A percentile compares a stretch with the other conserved stretches of the same genome.
Evolutionary conservation across 2,329 filamentous ascomycete genomes (phyloP).

Genomic region (Thielaviopsis musarum): DNA sequence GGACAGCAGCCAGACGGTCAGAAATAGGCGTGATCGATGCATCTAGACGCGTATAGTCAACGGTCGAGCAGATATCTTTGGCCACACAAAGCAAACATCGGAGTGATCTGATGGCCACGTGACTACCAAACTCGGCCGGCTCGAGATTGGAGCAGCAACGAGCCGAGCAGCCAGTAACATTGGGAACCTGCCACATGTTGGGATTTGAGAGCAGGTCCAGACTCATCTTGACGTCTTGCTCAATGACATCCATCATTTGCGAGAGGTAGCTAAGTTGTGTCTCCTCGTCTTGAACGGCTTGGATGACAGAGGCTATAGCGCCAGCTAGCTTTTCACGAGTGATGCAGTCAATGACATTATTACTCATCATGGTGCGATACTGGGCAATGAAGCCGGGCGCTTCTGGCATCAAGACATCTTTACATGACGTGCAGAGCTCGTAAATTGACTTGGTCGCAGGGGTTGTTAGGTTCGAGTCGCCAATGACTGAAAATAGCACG

Average conservation of each 20-base stretch:
- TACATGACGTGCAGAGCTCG: constrained; percentile 59
- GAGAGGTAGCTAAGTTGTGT: constrained; percentile 29
- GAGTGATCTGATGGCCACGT: constrained; percentile 38
- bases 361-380: constrained; percentile 47
- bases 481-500: constrained; percentile 55
- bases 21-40: constrained; percentile 6
- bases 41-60: constrained; percentile 34
- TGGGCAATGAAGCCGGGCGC: constrained; percentile 52
- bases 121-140: constrained; percentile 28
- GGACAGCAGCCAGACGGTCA: constrained; percentile 20
- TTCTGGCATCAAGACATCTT: constrained; percentile 49
- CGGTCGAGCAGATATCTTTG: constrained; percentile 50
- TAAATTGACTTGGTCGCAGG: constrained; percentile 59
- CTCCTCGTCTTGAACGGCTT: constrained; percentile 44
- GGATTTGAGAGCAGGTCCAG: constrained; percentile 1
- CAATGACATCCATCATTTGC: constrained; percentile 12
- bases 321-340: constrained; percentile 53
- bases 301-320: constrained; percentile 52
- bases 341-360: constrained; percentile 22
- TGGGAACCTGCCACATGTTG: constrained; percentile 1
- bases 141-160: constrained; percentile 12
- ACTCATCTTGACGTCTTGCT: constrained; percentile 15
- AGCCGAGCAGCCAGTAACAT: constrained; percentile 7
- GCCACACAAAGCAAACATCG: constrained; percentile 55
- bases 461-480: constrained; percentile 43